These are phyloP conservation scores for Neocucurbitaria cava DNA, from an alignment of 2,329 filamentous ascomycete genomes.

Conservation along the genomic window DNA sequence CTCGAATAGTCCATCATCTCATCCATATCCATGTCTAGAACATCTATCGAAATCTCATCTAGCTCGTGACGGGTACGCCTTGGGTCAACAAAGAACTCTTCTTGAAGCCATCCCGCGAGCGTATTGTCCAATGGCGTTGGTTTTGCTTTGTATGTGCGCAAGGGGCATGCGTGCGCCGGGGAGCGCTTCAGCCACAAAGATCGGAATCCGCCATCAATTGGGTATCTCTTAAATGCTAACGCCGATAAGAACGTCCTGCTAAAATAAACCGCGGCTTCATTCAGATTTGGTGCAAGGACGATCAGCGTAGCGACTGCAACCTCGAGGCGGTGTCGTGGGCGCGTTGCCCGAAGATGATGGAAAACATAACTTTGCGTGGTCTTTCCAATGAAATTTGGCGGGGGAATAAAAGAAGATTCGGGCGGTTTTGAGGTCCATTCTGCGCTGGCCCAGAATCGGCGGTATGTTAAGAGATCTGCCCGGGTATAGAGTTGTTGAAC, in stretches of 20 bases:
- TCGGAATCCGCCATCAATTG: neutral
- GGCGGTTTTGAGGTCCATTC: neutral
- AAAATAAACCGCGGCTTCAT: neutral
- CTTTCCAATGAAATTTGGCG: neutral
- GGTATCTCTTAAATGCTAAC: neutral
- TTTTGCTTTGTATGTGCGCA: neutral
- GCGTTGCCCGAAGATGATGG: neutral
- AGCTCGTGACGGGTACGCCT: neutral
- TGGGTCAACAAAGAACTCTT: neutral
- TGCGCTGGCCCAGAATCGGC: neutral
- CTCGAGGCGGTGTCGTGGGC: neutral
- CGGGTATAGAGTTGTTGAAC: neutral
- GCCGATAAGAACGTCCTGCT: neutral
- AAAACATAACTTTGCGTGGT: neutral
- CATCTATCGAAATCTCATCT: neutral
- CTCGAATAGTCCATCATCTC: neutral
- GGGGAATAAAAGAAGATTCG: neutral
- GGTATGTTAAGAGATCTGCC: neutral
- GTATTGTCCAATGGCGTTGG: neutral
- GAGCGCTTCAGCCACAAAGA: neutral
- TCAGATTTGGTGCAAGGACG: neutral
- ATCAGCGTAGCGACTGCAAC: neutral
- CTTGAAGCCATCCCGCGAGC: neutral
- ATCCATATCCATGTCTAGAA: neutral
- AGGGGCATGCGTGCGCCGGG: neutral